phyloP scores from a whole-genome alignment of 2,329 filamentous ascomycete species.

The Aspergillus tamarii region DNA sequence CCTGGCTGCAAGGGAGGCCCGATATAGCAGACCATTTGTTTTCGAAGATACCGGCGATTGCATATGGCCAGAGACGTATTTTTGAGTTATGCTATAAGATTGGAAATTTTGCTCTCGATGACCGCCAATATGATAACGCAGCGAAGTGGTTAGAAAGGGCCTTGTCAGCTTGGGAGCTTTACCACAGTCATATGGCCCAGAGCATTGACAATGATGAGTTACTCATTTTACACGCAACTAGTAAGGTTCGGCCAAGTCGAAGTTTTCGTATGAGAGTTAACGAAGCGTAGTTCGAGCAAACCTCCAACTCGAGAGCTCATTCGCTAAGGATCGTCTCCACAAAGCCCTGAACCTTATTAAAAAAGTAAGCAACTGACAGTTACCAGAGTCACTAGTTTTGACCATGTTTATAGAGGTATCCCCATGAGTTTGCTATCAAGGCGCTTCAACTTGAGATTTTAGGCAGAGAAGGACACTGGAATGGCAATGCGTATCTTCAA shows the following conservation, averaged over 20 bases:
- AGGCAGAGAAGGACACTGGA: conserved; percentile 33
- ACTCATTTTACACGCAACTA: conserved; percentile 66
- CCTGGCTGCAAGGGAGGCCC: conserved; percentile 72
- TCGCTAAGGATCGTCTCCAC: conserved; percentile 56
- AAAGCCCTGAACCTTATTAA: conserved; percentile 65
- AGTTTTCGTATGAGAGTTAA: conserved; percentile 8
- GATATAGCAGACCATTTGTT: conserved; percentile 82
- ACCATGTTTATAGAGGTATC: conserved; percentile 52
- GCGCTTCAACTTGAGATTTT: conserved; percentile 72
- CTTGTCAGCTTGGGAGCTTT: conserved; percentile 57
- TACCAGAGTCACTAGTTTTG: not conserved
- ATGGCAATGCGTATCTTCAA: conserved; percentile 45
- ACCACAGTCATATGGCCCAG: conserved; percentile 55
- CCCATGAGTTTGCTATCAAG: conserved; percentile 66
- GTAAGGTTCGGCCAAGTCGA: conserved; percentile 37
- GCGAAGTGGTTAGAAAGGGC: conserved; percentile 75
- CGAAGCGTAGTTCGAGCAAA: conserved; percentile 31
- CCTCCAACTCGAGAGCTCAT: conserved; percentile 41
- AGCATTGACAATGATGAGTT: conserved; percentile 67
- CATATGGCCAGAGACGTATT: conserved; percentile 56
- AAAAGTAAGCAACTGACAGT: conserved; percentile 18
- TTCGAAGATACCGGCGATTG: conserved; percentile 54
- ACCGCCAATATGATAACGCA: conserved; percentile 59
- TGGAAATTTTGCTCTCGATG: conserved; percentile 61
- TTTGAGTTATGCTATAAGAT: conserved; percentile 73